phyloP scores from a whole-genome alignment of 306 rosid species.

The Alnus glutinosa region DNA sequence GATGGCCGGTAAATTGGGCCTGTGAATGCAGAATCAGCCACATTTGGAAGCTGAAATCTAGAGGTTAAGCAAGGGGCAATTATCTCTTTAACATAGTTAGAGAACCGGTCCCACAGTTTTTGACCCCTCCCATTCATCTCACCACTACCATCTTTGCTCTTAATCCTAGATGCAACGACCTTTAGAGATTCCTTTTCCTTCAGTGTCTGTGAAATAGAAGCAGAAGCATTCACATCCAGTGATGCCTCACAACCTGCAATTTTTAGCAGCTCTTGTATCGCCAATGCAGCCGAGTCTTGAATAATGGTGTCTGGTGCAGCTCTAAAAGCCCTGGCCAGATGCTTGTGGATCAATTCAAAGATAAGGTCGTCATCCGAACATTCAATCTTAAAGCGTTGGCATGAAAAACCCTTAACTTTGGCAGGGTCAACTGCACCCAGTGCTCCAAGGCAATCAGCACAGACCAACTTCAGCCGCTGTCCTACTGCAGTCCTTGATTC shows the following conservation, averaged over 20 bases:
- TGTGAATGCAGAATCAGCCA: constrained; percentile 54
- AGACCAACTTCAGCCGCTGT: constrained; percentile 83
- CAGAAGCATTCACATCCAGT: constrained; percentile 70
- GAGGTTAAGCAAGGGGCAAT: constrained; percentile 97
- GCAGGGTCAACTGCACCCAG: constrained; percentile 99
- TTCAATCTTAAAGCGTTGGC: constrained; percentile 84
- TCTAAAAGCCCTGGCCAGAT: constrained; percentile 91
- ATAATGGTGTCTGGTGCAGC: constrained; percentile 91
- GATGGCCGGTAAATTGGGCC: constrained; percentile 79
- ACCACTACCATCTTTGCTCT: constrained; percentile 36
- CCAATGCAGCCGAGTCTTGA: constrained; percentile 98
- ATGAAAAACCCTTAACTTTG: constrained; percentile 73
- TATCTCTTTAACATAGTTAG: constrained; percentile 90
- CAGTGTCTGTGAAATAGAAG: constrained; percentile 43
- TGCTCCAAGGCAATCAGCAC: constrained; percentile 98
- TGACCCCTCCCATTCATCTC: constrained; percentile 79
- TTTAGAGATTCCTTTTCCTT: constrained; percentile 36
- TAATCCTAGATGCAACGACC: constrained; percentile 37
- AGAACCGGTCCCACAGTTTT: constrained; percentile 90
- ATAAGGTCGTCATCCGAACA: constrained; percentile 97
- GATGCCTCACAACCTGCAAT: constrained; percentile 96
- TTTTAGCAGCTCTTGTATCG: constrained; percentile 95
- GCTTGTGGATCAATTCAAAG: constrained; percentile 93
- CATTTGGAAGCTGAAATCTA: constrained; percentile 82
- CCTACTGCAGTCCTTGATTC: constrained; percentile 85